These are phyloP conservation scores for Naganishia liquefaciens DNA, from an alignment of 1,284 basidiomycete species.

Conservation along the genomic window DNA sequence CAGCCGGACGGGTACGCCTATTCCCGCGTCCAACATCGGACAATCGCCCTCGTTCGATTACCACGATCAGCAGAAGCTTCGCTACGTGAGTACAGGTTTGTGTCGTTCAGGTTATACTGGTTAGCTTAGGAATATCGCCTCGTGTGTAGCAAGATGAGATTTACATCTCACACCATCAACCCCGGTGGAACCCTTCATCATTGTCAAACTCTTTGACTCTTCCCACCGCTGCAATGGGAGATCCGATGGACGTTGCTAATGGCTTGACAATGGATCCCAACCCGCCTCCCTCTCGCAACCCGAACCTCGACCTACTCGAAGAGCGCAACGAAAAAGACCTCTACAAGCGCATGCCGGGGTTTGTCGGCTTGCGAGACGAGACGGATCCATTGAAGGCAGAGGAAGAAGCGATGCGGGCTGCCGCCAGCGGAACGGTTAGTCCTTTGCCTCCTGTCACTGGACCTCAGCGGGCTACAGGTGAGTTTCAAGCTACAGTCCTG, in stretches of 20 bases:
- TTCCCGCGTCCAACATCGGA: conserved; percentile 23
- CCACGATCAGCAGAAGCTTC: conserved; percentile 50
- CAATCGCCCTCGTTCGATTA: conserved; percentile 53
- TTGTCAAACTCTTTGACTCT: conserved; percentile 27
- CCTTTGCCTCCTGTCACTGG: conserved; percentile 2
- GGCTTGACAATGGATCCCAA: conserved; percentile 1
- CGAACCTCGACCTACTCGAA: conserved; percentile 30
- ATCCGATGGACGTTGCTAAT: neutral
- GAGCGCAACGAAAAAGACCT: conserved; percentile 20
- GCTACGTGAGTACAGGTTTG: conserved; percentile 35
- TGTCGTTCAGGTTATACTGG: neutral
- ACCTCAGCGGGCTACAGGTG: conserved; percentile 12
- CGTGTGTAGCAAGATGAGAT: conserved; percentile 45
- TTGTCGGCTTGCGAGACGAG: conserved; percentile 18
- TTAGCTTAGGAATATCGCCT: neutral
- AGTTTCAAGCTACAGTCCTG: neutral
- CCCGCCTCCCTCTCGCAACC: neutral
- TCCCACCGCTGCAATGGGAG: conserved; percentile 15
- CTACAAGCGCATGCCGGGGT: conserved; percentile 10
- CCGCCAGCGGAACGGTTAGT: conserved; percentile 9
- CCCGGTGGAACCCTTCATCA: conserved; percentile 23
- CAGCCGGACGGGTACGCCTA: conserved; percentile 30
- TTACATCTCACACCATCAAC: conserved; percentile 50
- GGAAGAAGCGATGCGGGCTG: conserved; percentile 18
- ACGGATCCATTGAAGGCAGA: conserved; percentile 23